Percentiles rank a stretch among this genome's conserved stretches.
phyloP scores from a whole-genome alignment of 768 basidiomycete species.

The Lepiota brunneoincarnata region DNA sequence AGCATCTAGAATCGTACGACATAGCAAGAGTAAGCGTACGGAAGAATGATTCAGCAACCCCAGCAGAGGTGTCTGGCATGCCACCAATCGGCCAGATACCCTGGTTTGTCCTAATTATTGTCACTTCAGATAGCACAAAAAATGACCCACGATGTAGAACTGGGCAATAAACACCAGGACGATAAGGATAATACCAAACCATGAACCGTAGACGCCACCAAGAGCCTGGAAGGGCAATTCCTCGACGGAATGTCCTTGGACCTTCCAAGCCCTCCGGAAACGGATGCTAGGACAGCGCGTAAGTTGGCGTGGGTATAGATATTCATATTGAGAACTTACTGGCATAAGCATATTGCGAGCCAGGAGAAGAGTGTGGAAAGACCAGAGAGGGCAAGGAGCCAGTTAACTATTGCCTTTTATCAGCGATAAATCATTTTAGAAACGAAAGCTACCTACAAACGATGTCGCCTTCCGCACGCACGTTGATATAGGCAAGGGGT shows the following conservation, averaged over 20 bases:
- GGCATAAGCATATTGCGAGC: conserved; percentile 45
- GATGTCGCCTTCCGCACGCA: conserved; percentile 29
- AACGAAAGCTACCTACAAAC: conserved; percentile 31
- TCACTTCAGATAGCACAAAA: neutral
- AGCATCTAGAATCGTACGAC: neutral
- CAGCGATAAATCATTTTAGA: neutral
- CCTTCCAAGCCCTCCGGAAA: conserved; percentile 41
- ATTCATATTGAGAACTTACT: conserved; percentile 25
- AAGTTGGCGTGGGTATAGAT: neutral
- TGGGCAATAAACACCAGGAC: conserved; percentile 41
- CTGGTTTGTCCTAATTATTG: conserved; percentile 15
- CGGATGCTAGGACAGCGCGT: conserved; percentile 30
- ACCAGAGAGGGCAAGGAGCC: conserved; percentile 45
- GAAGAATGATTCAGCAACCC: conserved; percentile 37
- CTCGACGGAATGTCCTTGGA: conserved; percentile 42
- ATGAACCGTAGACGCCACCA: conserved; percentile 43
- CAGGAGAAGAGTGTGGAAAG: conserved; percentile 46
- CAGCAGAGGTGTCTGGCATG: conserved; percentile 22
- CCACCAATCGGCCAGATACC: conserved; percentile 41
- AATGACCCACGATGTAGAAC: conserved; percentile 40
- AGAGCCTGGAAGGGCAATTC: conserved; percentile 44
- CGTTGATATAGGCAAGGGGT: conserved; percentile 40
- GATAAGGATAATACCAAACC: conserved; percentile 41
- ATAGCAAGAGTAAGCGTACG: conserved; percentile 20
- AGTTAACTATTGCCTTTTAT: conserved; percentile 28